Evolutionary conservation across 108 stramenopile genomes (phyloP).

Genomic region (Fistulifera pelliculosa): DNA sequence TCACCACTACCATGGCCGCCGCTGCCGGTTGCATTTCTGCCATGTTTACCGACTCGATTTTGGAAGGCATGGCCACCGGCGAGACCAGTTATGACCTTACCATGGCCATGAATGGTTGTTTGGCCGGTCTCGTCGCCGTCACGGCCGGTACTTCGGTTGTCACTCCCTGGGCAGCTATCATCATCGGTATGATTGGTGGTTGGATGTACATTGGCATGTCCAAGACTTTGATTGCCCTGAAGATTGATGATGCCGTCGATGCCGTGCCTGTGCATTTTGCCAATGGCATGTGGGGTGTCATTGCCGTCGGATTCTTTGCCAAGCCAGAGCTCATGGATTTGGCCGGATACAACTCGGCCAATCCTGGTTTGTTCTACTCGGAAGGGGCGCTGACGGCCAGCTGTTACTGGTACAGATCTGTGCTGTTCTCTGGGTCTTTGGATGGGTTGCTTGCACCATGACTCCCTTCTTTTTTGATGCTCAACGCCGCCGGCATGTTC

Average conservation of each 20-base stretch:
- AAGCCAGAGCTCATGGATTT: conserved; percentile 24
- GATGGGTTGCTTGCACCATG: conserved; percentile 69
- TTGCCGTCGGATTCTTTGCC: conserved; percentile 69
- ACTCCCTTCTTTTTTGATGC: conserved; percentile 70
- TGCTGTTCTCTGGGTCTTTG: conserved; percentile 61
- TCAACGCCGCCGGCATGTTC: conserved; percentile 60
- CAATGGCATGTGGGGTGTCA: conserved; percentile 74
- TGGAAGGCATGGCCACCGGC: conserved; percentile 31
- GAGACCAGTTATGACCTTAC: conserved; percentile 68
- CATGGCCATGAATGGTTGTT: conserved; percentile 77
- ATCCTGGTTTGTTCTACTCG: conserved; percentile 43
- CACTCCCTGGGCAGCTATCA: conserved; percentile 54
- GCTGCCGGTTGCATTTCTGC: conserved; percentile 67
- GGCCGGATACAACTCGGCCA: conserved; percentile 28
- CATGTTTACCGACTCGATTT: conserved; percentile 61
- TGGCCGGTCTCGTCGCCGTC: conserved; percentile 87
- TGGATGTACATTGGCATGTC: conserved; percentile 55
- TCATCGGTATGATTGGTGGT: conserved; percentile 68
- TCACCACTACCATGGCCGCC: conserved; percentile 87
- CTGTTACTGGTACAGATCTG: conserved; percentile 63
- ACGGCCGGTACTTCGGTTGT: conserved; percentile 83
- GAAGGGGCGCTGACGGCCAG: conserved; percentile 32
- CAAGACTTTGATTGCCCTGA: conserved; percentile 54
- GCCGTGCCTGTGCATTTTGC: conserved; percentile 85
- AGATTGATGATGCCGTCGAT: conserved; percentile 92